A percentile compares a stretch with the other conserved stretches of the same genome.
Evolutionary conservation across 2,329 filamentous ascomycete genomes (phyloP).

Genomic region (Aspergillus sp.): DNA sequence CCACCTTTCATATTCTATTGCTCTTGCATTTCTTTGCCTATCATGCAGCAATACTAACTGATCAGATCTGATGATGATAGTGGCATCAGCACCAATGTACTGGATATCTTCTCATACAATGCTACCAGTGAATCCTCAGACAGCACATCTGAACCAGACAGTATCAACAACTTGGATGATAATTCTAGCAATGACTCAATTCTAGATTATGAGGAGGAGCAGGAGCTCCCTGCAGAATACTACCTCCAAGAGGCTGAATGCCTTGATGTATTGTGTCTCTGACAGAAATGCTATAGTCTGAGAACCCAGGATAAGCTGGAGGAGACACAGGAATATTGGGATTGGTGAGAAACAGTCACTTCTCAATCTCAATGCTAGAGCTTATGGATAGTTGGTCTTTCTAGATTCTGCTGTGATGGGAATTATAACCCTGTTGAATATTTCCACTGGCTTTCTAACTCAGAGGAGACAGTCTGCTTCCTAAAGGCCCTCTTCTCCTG

Average conservation of each 20-base stretch:
- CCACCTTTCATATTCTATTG: background rate
- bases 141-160: constrained; percentile 9
- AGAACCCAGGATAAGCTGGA: constrained; percentile 19
- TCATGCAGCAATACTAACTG: constrained; percentile 3
- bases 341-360: constrained; percentile 10
- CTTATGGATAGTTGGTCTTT: constrained; percentile 6
- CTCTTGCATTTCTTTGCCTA: constrained; percentile 1
- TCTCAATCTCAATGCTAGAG: constrained; percentile 1
- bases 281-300: constrained; percentile 20
- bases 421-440: constrained; percentile 12
- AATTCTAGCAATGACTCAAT: constrained; percentile 9
- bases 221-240: constrained; percentile 11
- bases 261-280: constrained; percentile 18
- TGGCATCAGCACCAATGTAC: constrained; percentile 10
- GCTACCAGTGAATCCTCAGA: constrained; percentile 8
- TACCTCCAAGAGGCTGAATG: constrained; percentile 17
- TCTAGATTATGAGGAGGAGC: constrained; percentile 7
- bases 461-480: constrained; percentile 20
- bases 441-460: constrained; percentile 17
- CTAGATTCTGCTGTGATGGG: constrained; percentile 15
- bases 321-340: constrained; percentile 16
- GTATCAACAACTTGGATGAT: constrained; percentile 7
- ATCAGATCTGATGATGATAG: constrained; percentile 12
- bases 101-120: constrained; percentile 12
- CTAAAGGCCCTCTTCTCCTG: constrained; percentile 18